Base-by-base conservation (phyloP, 202 grass and related monocot species). In the Bolboschoenoplectus hybrid region DNA sequence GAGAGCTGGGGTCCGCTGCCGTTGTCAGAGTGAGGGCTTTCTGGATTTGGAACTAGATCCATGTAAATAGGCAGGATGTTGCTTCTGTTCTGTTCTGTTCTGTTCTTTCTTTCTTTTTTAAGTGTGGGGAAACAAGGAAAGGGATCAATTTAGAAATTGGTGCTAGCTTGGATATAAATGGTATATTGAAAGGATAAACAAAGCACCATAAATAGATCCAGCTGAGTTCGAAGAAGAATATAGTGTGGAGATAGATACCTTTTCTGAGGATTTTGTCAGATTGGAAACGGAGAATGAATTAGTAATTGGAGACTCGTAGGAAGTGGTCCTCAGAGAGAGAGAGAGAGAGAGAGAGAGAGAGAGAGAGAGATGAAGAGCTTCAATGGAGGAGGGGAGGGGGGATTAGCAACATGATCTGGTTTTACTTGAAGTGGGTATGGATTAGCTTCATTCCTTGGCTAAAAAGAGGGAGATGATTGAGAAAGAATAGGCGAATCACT, bases 11-110 rank as follows among this genome's bases (percentile, higher is more conserved):
- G 77, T 32, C 75, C 81, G 13, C 63, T 71, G 71, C 81, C 75
- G 83, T 88, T 84, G 85, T 87, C 88, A 34, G 92, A 92, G 75
- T 86, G 88, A 70, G 93, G 95, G 74, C 94, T 97, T 64, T 91
- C 93, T 35, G 85, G 80, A 83, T 87, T 91, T 45, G 88, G 91
- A 38, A 93, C 40, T 82, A 93, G 75, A 74, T 97, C 93, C 95
- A 97, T 94, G 63, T 86, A 74, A 90, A 85, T 71, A 80, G 81
- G 57, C 7, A 65, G 19, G 41, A 73, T 74, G 57, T 61, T 34
- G 26, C 26, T 26, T 26, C 26, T 51, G 50, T 35, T 53, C 36
- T n/a, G n/a, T n/a, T n/a, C n/a, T n/a, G n/a, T n/a, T n/a, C n/a
- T n/a, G n/a, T n/a, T 13, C 9, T 12, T 34, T 35, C 9, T 85